These are phyloP conservation scores for Trichocomaceae sp. DNA, from an alignment of 2,329 filamentous ascomycete genomes.

Conservation along the genomic window DNA sequence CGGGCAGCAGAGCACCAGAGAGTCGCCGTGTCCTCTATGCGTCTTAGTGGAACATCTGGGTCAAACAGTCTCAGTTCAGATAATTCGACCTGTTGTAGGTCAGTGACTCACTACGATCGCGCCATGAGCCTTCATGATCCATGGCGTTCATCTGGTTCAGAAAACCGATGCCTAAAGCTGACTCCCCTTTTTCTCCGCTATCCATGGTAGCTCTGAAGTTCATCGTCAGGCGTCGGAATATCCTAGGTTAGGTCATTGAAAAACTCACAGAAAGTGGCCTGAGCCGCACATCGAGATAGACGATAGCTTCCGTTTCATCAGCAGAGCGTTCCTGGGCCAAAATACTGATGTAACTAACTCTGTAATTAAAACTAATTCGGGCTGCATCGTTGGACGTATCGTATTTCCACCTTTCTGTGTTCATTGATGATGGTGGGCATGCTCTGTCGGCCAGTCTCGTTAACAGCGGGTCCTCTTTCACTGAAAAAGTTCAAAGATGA, in stretches of 20 bases:
- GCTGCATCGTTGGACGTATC: constrained; percentile 18
- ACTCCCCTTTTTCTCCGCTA: constrained; percentile 27
- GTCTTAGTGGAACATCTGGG: background rate
- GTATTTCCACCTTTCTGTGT: constrained; percentile 25
- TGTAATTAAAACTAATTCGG: background rate
- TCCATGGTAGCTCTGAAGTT: constrained; percentile 30
- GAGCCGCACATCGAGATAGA: constrained; percentile 32
- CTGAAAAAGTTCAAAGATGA: background rate
- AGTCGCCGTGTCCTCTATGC: constrained; percentile 12
- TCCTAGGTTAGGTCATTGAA: background rate
- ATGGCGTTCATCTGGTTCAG: constrained; percentile 13
- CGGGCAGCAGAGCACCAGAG: constrained; percentile 34
- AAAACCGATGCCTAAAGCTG: constrained; percentile 26
- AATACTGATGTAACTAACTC: background rate
- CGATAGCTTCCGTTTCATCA: constrained; percentile 3
- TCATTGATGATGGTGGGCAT: constrained; percentile 25
- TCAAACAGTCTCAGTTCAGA: constrained; percentile 6
- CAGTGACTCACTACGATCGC: background rate
- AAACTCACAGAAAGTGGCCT: constrained; percentile 29
- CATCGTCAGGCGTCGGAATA: constrained; percentile 8
- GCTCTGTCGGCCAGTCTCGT: constrained; percentile 16
- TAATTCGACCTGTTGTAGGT: background rate
- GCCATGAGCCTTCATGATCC: background rate
- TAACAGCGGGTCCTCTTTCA: background rate
- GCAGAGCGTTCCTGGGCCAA: background rate